Evolutionary conservation across 2,329 filamentous ascomycete species (phyloP), one percentile per base, ranked within the genome.

Genomic region (Lasiodiplodia theobromae): DNA sequence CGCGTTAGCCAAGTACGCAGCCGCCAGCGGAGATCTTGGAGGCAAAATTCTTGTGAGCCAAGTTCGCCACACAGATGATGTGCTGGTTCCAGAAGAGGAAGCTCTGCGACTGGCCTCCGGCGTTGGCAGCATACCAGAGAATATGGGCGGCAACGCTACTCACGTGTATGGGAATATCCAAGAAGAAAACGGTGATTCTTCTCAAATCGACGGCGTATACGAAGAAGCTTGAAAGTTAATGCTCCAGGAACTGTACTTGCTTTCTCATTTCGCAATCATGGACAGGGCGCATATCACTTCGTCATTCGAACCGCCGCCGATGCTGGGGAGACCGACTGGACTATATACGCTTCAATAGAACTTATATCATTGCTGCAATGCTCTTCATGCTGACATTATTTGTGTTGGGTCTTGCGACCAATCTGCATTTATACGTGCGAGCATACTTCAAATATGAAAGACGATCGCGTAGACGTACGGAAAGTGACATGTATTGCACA

Each of bases 21-120:
- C n/a, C 4, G 2, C 18, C 4, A 23, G 18, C 18, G 60, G 60
- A 5, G 47, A 52, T 11, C 14, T 38, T n/a, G 28, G n/a, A 12
- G 60, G 31, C 11, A 64, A 40, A 16, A 18, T 64, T 2, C 47
- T 64, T 16, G 60, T 64, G 12, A 52, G 21, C 11, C 60, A 52
- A n/a, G 38, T 64, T 16, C 12, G 4, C 11, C 18, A 10, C 4
- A 16, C 28, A 5, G 31, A 23, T 4, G 25, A 18, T n/a, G 18
- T 12, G 25, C 10, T 21, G 31, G 21, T 23, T 21, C 4, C 18
- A 18, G 47, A 14, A n/a, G 31, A 7, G n/a, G n/a, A 31, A 18
- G 51, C 21, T 3, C 12, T 28, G 23, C 14, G 16, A 18, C 1
- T 21, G 11, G 10, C 14, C 51, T 16, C 23, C 2, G 12, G 7